Evolutionary conservation across 805 yeast genomes (phyloP).

Genomic region (Kuraishia cidri): DNA sequence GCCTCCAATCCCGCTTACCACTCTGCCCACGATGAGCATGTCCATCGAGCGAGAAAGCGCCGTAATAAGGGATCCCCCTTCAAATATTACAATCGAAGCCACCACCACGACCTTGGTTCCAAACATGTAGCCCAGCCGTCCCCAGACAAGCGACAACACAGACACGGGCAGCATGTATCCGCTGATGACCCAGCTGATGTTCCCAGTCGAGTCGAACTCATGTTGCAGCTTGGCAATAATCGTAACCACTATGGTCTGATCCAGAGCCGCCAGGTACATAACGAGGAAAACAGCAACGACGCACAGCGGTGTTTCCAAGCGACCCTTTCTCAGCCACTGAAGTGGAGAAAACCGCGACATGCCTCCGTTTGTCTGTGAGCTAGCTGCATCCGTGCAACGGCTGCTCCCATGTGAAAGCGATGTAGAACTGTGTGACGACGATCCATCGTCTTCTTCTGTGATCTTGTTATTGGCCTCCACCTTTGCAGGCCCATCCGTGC

Average conservation of each 20-base stretch:
- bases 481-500: neutral
- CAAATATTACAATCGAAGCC: constrained; percentile 41
- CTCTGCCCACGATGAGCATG: constrained; percentile 63
- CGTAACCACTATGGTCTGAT: constrained; percentile 50
- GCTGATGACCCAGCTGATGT: constrained; percentile 50
- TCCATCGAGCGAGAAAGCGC: constrained; percentile 47
- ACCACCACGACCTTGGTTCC: constrained; percentile 45
- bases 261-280: constrained; percentile 31
- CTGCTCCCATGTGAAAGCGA: too few species aligned
- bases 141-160: constrained; percentile 45
- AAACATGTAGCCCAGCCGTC: constrained; percentile 42
- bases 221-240: constrained; percentile 38
- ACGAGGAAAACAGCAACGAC: constrained; percentile 9
- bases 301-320: constrained; percentile 1
- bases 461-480: too few species aligned
- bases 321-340: neutral
- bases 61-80: constrained; percentile 51
- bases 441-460: too few species aligned
- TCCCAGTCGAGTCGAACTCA: constrained; percentile 34
- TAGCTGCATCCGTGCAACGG: neutral
- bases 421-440: too few species aligned
- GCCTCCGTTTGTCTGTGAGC: neutral
- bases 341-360: neutral
- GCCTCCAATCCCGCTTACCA: constrained; percentile 66
- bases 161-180: constrained; percentile 51